Base-by-base conservation (phyloP, 768 basidiomycete genomes). In the Tylopilus cervinicoccineus region DNA sequence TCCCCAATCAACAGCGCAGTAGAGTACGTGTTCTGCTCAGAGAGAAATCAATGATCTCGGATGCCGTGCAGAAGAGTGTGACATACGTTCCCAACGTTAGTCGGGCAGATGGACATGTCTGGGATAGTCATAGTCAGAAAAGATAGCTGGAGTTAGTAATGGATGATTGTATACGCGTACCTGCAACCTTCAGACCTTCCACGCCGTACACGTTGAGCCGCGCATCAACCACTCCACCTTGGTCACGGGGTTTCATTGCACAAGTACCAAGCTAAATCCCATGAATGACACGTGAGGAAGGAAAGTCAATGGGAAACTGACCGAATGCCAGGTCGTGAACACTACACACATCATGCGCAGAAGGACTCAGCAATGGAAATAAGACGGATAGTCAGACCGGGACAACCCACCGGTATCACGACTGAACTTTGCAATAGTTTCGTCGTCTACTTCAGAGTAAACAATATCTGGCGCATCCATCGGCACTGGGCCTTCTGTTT, bases 201-300 rank as follows among this genome's bases (percentile, higher is more conserved):
- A 81, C 73, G 0, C 82, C 81, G 52, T 86, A 84, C 7, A 86
- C 83, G 48, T 80, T 82, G 39, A 86, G 60, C 23, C 67, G 67
- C 5, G 73, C 47, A 55, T 87, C 83, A 4, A 87, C 81, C 7
- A 88, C 85, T 5, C 84, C 86, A 2, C 74, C 75, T 27, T 74
- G 44, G 11, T 78, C 71, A 2, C 76, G 74, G 0, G 80, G 73
- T 61, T 84, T 84, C 84, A 86, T 86, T 0, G 83, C 75, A 47
- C 83, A 85, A 0, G 83, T 86, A 33, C 83, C 83, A 4, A 81
- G 68, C 81, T 83, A n/a, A n/a, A n/a, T n/a, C n/a, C n/a, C n/a
- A n/a, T n/a, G n/a, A n/a, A n/a, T n/a, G n/a, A n/a, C n/a, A n/a
- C n/a, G n/a, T n/a, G n/a, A 45, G n/a, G n/a, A n/a, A 16, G n/a